Evolutionary conservation across 371 early-diverging fungal species (phyloP).

Genomic region (Mortierella sp.): DNA sequence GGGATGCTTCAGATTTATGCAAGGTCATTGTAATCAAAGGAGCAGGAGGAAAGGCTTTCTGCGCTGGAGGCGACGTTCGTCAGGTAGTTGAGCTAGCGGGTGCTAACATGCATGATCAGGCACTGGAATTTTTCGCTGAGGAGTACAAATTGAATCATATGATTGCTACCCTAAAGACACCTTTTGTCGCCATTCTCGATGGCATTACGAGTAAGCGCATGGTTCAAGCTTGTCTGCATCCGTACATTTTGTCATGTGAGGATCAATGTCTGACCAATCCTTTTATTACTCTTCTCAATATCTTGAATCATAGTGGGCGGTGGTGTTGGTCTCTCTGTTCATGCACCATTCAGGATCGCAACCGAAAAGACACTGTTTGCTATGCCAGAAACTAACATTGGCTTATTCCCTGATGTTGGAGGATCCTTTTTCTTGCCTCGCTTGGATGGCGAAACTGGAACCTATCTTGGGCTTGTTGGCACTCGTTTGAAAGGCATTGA

Average conservation of each 20-base stretch:
- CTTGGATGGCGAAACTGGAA: constrained; percentile 93
- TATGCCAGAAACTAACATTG: constrained; percentile 94
- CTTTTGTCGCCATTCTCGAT: constrained; percentile 89
- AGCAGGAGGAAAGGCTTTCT: constrained; percentile 87
- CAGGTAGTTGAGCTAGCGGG: constrained; percentile 49
- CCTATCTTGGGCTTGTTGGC: constrained; percentile 95
- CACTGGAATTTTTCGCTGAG: constrained; percentile 88
- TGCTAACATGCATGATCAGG: constrained; percentile 58
- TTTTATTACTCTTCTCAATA: neutral
- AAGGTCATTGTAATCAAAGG: constrained; percentile 90
- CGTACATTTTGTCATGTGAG: neutral
- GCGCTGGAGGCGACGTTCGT: constrained; percentile 98
- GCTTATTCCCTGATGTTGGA: constrained; percentile 96
- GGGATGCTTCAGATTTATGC: constrained; percentile 90
- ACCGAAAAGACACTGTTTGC: constrained; percentile 94
- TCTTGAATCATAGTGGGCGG: constrained; percentile 86
- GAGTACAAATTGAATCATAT: constrained; percentile 93
- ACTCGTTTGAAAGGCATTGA: constrained; percentile 85
- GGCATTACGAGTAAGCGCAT: constrained; percentile 89
- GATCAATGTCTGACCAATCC: neutral
- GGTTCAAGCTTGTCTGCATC: neutral
- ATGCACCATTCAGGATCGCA: constrained; percentile 95
- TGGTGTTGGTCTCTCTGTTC: constrained; percentile 94
- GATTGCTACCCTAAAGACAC: constrained; percentile 88
- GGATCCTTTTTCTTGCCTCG: constrained; percentile 93